Evolutionary conservation across 352 stramenopile genomes (phyloP).

Genomic region (Salisapilia sapeloensis): DNA sequence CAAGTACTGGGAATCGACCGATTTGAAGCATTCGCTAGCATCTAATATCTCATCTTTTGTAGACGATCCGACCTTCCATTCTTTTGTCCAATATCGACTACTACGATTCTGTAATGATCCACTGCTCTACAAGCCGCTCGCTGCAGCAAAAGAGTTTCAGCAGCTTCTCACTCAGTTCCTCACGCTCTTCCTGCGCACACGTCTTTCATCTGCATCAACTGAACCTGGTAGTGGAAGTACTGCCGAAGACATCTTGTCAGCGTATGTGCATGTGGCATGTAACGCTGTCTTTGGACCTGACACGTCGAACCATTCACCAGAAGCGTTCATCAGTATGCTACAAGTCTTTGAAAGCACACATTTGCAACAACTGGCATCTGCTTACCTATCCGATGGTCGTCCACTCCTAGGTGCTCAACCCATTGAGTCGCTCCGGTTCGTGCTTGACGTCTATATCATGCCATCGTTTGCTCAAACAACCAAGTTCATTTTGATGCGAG

Average conservation of each 20-base stretch:
- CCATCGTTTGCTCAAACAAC: slow-evolving; percentile 57
- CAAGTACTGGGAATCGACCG: slow-evolving; percentile 5
- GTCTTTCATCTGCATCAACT: slow-evolving; percentile 1
- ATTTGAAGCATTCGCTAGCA: too few species aligned
- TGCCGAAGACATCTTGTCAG: slow-evolving; percentile 9
- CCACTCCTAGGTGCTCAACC: slow-evolving; percentile 4
- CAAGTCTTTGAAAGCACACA: slow-evolving; percentile 23
- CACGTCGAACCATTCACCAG: slow-evolving; percentile 34
- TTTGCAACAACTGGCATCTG: slow-evolving; percentile 5
- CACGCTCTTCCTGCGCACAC: slow-evolving; percentile 4
- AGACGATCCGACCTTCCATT: slow-evolving; percentile 17
- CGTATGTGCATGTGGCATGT: slow-evolving; percentile 10
- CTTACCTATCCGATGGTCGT: slow-evolving; percentile 8
- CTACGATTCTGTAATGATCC: slow-evolving; percentile 46
- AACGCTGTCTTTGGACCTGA: slow-evolving; percentile 32
- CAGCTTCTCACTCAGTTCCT: slow-evolving; percentile 8
- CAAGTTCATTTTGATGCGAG: slow-evolving; percentile 22
- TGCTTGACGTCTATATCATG: slow-evolving; percentile 59
- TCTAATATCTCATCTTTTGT: slow-evolving; percentile 16
- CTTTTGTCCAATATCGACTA: slow-evolving; percentile 33
- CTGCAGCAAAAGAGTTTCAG: slow-evolving; percentile 7
- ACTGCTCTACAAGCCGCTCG: slow-evolving; percentile 50
- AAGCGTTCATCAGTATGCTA: slow-evolving; percentile 53
- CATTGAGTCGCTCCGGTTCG: slow-evolving; percentile 36
- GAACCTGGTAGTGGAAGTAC: background rate